Evolutionary conservation across 2,329 filamentous ascomycete genomes (phyloP).

Genomic region (Dactylella cylindrospora): DNA sequence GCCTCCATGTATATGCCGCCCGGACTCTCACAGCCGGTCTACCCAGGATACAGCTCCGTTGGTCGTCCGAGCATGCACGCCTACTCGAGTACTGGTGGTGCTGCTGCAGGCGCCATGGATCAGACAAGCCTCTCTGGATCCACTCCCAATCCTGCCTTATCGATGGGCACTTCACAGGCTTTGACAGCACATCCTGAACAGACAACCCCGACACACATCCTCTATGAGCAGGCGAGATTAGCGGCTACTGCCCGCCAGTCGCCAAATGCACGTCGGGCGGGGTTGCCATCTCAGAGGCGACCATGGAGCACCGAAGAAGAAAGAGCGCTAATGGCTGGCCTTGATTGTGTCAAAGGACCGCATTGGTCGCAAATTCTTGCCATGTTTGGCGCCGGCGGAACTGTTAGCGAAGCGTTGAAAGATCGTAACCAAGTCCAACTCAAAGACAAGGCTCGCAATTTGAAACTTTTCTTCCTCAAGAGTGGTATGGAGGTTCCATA

Average conservation of each 20-base stretch:
- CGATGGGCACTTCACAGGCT: slow-evolving; percentile 14
- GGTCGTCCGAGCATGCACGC: slow-evolving; percentile 28
- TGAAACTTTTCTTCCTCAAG: slow-evolving; percentile 90
- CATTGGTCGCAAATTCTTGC: slow-evolving; percentile 91
- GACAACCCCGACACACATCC: slow-evolving; percentile 58
- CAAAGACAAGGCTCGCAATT: slow-evolving; percentile 86
- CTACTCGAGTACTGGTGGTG: slow-evolving; percentile 8
- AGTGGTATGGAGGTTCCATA: slow-evolving; percentile 87
- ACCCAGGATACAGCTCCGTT: slow-evolving; percentile 22
- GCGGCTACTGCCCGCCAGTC: slow-evolving; percentile 61
- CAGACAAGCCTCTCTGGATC: slow-evolving; percentile 23
- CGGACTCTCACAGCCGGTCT: slow-evolving; percentile 33
- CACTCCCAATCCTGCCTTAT: slow-evolving; percentile 32
- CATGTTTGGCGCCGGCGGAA: slow-evolving; percentile 77
- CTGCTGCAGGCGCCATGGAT: slow-evolving; percentile 26
- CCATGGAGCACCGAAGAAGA: slow-evolving; percentile 90
- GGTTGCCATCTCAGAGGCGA: slow-evolving; percentile 63
- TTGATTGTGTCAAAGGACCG: slow-evolving; percentile 84
- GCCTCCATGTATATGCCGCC: slow-evolving; percentile 15
- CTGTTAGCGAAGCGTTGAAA: slow-evolving; percentile 77
- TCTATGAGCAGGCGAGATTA: slow-evolving; percentile 62
- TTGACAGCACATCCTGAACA: slow-evolving; percentile 51
- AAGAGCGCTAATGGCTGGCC: slow-evolving; percentile 81
- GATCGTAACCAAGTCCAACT: slow-evolving; percentile 88
- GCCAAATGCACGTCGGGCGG: slow-evolving; percentile 58